These are phyloP conservation scores for Phytophthora uliginosa DNA, from an alignment of 352 stramenopile genomes.

Conservation along the genomic window DNA sequence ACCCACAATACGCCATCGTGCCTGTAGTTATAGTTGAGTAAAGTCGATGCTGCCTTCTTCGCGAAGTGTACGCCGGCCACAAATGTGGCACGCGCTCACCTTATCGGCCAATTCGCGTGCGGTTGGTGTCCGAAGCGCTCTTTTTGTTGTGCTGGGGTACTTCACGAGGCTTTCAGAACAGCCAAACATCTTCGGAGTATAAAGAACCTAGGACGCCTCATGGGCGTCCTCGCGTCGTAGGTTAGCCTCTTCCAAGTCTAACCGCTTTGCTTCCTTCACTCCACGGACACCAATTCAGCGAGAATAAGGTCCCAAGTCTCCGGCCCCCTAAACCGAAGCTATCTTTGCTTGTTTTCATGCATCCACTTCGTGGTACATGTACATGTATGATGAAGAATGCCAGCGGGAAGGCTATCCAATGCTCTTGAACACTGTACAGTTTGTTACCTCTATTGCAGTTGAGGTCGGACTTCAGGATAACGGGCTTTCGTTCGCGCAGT, in stretches of 20 bases:
- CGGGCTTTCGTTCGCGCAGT: background rate
- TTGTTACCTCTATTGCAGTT: background rate
- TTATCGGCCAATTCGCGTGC: background rate
- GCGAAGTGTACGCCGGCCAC: conserved; percentile 5
- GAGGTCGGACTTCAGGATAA: background rate
- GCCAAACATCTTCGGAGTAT: background rate
- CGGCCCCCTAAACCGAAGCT: background rate
- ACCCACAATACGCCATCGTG: conserved; percentile 62
- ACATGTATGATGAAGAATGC: background rate
- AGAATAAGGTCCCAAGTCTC: conserved; percentile 24
- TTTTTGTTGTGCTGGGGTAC: conserved; percentile 7
- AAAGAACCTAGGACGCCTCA: background rate
- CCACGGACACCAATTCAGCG: conserved; percentile 10
- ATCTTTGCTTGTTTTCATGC: background rate
- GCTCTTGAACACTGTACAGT: background rate
- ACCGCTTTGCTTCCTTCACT: background rate
- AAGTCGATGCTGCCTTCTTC: background rate
- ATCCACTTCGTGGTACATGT: background rate
- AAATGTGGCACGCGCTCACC: background rate
- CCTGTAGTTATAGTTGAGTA: background rate
- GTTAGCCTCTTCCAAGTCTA: conserved; percentile 10
- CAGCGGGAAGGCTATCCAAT: background rate
- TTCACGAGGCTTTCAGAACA: background rate
- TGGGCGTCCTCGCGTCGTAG: conserved; percentile 24
- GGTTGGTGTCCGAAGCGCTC: conserved; percentile 8